Evolutionary conservation across 805 yeast genomes (phyloP), one percentile per base, ranked within the genome.

Genomic region (Candida adriatica): DNA sequence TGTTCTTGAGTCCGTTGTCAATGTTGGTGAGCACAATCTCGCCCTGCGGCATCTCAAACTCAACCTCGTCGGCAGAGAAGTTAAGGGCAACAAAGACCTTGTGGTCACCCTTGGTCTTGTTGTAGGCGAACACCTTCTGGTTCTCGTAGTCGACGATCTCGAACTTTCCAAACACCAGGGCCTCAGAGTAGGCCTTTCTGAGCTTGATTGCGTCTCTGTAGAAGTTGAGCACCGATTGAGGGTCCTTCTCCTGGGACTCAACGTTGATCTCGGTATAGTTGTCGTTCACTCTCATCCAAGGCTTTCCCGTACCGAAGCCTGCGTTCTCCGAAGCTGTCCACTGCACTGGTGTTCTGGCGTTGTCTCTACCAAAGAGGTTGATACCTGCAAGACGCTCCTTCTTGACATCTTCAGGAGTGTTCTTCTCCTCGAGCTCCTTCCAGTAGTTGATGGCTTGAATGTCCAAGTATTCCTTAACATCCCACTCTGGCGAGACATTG

Each of bases 341-440:
- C 42, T 70, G 78, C 39, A 73, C 67, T 13, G 79, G 79, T 14
- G 75, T 61, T 51, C 79, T 63, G 8, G 73, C 66, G 44, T 72
- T 61, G 45, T 72, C 79, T 46, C 79, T 59, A 10, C 74, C 67
- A 14, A 62, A 27, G 33, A 64, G 40, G 34, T 57, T 53, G 36
- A 67, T 49, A 21, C 41, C 50, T 30, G 59, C 59, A 52, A 61
- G 36, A 31, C 61, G 51, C 18, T 46, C 41, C 24, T 48, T 48
- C 34, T 47, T 39, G 28, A 51, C 53, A 4, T 53, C 48, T 25
- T 45, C 46, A 16, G 51, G 43, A 19, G 48, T 50, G 11, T 43
- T 41, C 31, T 33, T 43, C 30, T 43, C 46, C 41, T 37, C 46
- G 35, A 55, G 62, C 19, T 51, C 52, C 20, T 55, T 50, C 53